Conservation (phyloP, 2,329 filamentous ascomycete species). For the Microcyclosporella mali region DNA sequence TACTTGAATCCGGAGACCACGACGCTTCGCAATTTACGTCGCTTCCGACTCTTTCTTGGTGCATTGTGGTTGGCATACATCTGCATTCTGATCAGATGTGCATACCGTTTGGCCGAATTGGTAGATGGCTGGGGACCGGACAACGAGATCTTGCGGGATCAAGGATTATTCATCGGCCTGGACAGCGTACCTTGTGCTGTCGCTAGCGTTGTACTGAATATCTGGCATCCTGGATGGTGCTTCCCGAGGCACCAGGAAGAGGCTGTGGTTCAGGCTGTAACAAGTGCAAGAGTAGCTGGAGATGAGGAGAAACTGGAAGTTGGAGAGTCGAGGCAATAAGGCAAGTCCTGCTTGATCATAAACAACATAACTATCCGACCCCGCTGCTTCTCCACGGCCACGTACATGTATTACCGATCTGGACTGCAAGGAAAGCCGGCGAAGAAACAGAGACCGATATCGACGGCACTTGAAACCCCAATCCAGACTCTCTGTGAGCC, state of each 20-base stretch:
- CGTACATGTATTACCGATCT: too few species aligned
- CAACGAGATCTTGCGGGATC: conserved; percentile 22
- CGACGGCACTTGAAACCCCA: too few species aligned
- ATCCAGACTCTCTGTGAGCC: too few species aligned
- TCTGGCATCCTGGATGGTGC: conserved; percentile 30
- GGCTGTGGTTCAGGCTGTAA: too few species aligned
- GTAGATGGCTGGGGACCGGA: conserved; percentile 20
- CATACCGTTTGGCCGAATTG: conserved; percentile 28
- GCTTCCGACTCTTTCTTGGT: conserved; percentile 26
- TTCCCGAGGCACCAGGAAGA: conserved; percentile 22
- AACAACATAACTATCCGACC: too few species aligned
- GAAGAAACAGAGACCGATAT: too few species aligned
- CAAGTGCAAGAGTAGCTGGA: too few species aligned
- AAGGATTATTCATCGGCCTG: conserved; percentile 25
- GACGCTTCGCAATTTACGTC: conserved; percentile 31
- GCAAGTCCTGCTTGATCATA: too few species aligned
- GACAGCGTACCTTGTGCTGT: conserved; percentile 32
- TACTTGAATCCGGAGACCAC: conserved; percentile 22
- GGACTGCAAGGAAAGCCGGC: too few species aligned
- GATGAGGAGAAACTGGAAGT: too few species aligned
- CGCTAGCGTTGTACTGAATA: conserved; percentile 26
- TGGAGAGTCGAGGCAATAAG: too few species aligned
- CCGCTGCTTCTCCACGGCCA: too few species aligned
- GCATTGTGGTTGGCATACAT: conserved; percentile 24
- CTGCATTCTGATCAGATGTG: conserved; percentile 25